Evolutionary conservation across 2,329 filamentous ascomycete species (phyloP), one percentile per base, ranked within the genome.

Genomic region (Pestalotiopsis fici): DNA sequence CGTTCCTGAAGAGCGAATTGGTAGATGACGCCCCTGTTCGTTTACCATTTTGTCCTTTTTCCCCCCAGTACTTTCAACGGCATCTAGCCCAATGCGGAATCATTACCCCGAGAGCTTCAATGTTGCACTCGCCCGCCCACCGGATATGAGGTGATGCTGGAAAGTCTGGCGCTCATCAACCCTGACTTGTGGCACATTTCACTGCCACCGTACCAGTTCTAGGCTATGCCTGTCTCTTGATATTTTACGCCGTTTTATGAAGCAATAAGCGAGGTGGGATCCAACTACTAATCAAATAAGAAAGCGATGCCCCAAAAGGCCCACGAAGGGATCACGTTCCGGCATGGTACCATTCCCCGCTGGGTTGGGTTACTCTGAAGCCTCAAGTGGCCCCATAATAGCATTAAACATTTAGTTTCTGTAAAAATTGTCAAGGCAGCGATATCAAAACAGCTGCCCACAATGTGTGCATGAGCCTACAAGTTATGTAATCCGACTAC

Each of bases 51-150:
- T 27, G n/a, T 35, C 18, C 13, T 37, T 35, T 18, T 31, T 12
- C 25, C 28, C 57, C 18, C 28, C 11, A 60, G 28, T 27, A 37
- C 25, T 60, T 35, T 21, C 57, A 60, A 21, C 61, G 61, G 61
- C 47, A 11, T 28, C n/a, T 55, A 35, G 21, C 61, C 61, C 25
- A 35, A 64, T 55, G 31, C 28, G 61, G 61, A 23, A 35, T 23
- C 21, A 50, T 9, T 54, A 31, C 18, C 28, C 61, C 61, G 61
- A 64, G 28, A 31, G 28, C n/a, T 64, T 55, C 39, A 23, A 55
- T 21, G 61, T 64, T 55, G 61, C 61, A 64, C 25, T 64, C 61
- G 61, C 43, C 60, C 60, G 31, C 57, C 61, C 61, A 47, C 61
- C 61, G 61, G 61, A 64, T 47, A 64, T 64, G 61, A 64, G 43